Evolutionary conservation across 345 rosid genomes (phyloP).

Genomic region (Salix brachista): DNA sequence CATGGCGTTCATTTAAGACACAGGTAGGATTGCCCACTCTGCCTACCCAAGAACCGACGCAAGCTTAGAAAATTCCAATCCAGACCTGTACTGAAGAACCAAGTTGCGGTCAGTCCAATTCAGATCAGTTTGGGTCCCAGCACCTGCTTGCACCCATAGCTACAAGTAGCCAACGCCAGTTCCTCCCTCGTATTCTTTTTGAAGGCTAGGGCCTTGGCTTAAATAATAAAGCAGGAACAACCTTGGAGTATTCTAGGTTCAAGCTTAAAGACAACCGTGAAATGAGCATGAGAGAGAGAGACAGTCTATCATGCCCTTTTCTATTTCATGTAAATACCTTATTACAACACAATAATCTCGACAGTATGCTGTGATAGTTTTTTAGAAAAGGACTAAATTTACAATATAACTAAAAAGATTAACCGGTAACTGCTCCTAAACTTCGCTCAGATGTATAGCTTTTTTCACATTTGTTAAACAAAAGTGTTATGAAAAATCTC

Average conservation of each 20-base stretch:
- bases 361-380: no score
- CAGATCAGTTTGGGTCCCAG: not conserved
- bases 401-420: not conserved
- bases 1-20: no score
- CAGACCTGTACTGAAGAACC: not conserved
- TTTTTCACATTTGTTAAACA: constrained; percentile 11
- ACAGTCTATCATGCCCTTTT: no score
- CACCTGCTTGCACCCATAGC: not conserved
- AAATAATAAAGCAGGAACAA: no score
- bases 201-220: no score
- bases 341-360: no score
- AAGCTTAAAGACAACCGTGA: not conserved
- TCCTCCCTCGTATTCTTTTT: no score
- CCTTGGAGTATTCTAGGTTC: not conserved
- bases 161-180: no score
- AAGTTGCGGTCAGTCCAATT: not conserved
- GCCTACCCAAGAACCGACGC: no score
- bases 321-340: no score
- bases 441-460: constrained; percentile 8
- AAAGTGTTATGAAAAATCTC: constrained; percentile 5
- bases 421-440: not conserved
- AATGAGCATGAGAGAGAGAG: not conserved
- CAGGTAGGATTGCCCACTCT: no score
- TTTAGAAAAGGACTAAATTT: not conserved
- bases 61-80: no score